These are phyloP conservation scores for Schizothecium vesticola DNA, from an alignment of 495 filamentous ascomycete species.

Conservation along the genomic window DNA sequence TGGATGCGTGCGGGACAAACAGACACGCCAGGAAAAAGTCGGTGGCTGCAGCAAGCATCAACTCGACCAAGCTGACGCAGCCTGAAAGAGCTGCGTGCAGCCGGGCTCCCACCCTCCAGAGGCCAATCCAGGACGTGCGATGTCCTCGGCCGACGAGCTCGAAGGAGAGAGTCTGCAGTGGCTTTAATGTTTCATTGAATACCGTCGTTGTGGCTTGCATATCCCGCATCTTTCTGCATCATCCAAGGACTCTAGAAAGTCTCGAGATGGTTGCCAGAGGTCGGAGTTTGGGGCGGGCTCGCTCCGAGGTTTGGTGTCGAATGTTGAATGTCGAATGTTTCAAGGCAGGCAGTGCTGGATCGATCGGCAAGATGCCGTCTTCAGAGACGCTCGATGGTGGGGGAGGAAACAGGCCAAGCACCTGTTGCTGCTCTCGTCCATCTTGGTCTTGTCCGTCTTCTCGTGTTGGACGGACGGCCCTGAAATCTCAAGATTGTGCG, in stretches of 20 bases:
- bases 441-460: background rate
- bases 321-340: background rate
- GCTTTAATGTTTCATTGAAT: no score
- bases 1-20: conserved; percentile 2
- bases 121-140: background rate
- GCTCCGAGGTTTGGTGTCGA: no score
- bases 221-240: no score
- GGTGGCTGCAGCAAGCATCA: background rate
- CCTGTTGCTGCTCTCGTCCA: background rate
- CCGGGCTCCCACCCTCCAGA: background rate
- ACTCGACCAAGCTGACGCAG: conserved; percentile 1
- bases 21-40: background rate
- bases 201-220: no score
- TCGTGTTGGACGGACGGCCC: conserved; percentile 12
- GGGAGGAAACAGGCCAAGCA: background rate
- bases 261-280: background rate
- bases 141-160: background rate
- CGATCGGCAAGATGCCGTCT: conserved; percentile 16
- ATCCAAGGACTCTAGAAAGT: no score
- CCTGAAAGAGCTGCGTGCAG: conserved; percentile 10
- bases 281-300: background rate
- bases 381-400: background rate
- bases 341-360: conserved; percentile 2
- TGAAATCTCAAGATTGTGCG: conserved; percentile 11
- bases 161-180: no score